Base-by-base conservation (phyloP, 2,329 filamentous ascomycete species). In the Trichoderma afroharzianum region DNA sequence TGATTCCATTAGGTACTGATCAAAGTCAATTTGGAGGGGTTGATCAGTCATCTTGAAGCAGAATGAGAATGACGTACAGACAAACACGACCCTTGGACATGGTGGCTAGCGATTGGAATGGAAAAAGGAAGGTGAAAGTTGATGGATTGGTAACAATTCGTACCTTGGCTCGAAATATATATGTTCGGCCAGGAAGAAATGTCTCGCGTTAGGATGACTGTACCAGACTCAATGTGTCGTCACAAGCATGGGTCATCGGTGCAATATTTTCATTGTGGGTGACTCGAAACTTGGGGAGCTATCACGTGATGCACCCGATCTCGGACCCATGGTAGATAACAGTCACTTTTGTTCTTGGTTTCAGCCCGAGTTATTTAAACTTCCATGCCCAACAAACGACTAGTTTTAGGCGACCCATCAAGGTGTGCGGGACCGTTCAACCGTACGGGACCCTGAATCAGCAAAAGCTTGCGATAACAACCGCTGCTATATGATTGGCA, bases 21-120 rank as follows among this genome's bases (percentile, higher is more conserved):
- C 15, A 4, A 43, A 43, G 39, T n/a, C 39, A 9, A 43, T 43
- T 43, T 43, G 39, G 15, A 43, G 39, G 33, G 14, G 33, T 36
- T 39, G 36, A 39, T 39, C 14, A 18, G 36, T 18, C 36, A 39
- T 18, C 15, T 59, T 59, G n/a, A n/a, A n/a, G n/a, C n/a, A n/a
- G 57, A 59, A 59, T 8, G 18, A 33, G 11, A 59, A 33, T 3
- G 28, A 33, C 68, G 53, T 66, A 71, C 68, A 71, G 68, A 47
- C 68, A 71, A 57, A 71, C 68, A 58, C 62, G 68, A 24, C 68
- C 68, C 28, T 71, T 71, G 6, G 68, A 64, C 68, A 71, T 71
- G 61, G 33, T 64, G 18, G 39, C 39, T 43, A 43, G 18, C 15
- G 39, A 1, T 43, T 43, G 39, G 18, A n/a, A n/a, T 43, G 39